Conservation (phyloP, 2,329 filamentous ascomycete species). For the Exophiala mesophila region DNA sequence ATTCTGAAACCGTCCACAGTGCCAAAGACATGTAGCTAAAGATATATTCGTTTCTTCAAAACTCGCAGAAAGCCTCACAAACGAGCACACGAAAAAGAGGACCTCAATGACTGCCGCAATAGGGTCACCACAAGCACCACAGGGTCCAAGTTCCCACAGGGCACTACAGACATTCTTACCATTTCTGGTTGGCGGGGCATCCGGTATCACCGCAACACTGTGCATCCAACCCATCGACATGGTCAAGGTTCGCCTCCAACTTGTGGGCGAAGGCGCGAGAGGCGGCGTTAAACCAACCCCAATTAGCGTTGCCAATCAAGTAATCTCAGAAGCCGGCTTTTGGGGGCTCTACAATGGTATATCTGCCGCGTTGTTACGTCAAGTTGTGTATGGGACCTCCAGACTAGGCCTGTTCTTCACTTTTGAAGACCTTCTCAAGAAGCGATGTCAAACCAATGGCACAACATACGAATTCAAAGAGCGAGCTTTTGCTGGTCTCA, state of each 20-base stretch:
- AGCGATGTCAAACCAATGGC: conserved; percentile 65
- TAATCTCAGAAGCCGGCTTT: conserved; percentile 75
- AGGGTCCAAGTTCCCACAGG: no score
- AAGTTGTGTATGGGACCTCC: conserved; percentile 95
- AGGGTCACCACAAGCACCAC: no score
- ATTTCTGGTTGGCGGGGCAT: conserved; percentile 84
- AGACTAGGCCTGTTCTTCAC: conserved; percentile 94
- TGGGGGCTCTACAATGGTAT: conserved; percentile 90
- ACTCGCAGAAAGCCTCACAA: no score
- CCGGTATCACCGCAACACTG: conserved; percentile 86
- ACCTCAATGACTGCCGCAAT: no score
- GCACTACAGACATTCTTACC: conserved; percentile 41
- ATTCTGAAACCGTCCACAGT: no score
- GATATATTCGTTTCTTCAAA: no score
- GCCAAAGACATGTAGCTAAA: no score
- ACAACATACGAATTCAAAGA: conserved; percentile 74
- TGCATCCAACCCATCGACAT: conserved; percentile 96
- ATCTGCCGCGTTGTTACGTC: conserved; percentile 80
- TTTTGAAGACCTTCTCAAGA: conserved; percentile 69
- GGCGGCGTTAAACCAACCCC: conserved; percentile 61
- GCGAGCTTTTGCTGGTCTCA: conserved; percentile 75
- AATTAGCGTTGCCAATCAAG: conserved; percentile 73
- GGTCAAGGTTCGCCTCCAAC: conserved; percentile 95
- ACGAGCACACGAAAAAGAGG: no score
- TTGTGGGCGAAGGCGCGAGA: conserved; percentile 62